phyloP scores from a whole-genome alignment of 73 alveolate species.

The Tetrahymena thermophila region DNA sequence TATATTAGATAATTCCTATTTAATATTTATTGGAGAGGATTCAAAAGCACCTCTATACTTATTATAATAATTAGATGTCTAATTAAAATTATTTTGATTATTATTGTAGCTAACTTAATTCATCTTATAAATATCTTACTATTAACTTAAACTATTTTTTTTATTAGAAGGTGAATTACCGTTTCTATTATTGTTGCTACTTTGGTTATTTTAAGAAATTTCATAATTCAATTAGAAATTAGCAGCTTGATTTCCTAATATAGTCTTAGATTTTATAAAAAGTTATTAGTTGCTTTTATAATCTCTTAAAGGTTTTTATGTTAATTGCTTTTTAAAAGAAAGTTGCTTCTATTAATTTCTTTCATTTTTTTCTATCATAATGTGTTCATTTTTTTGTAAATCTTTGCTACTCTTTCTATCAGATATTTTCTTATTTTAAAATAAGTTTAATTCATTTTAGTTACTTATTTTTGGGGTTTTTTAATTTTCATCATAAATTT shows the following conservation, averaged over 20 bases:
- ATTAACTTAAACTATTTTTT: background rate
- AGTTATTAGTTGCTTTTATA: no score
- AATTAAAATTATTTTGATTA: background rate
- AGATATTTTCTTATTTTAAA: background rate
- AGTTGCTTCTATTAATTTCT: no score
- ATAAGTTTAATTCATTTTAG: no score
- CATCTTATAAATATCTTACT: background rate
- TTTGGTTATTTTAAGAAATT: background rate
- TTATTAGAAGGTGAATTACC: background rate
- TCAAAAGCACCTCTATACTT: background rate
- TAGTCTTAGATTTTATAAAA: background rate
- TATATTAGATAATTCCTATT: background rate
- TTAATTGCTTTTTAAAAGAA: no score
- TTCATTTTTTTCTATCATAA: background rate
- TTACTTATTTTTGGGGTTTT: background rate
- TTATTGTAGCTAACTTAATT: background rate
- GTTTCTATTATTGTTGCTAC: no score
- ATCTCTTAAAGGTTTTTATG: background rate
- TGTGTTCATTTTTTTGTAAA: background rate
- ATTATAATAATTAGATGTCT: background rate
- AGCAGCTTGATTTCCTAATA: background rate
- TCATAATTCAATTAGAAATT: background rate
- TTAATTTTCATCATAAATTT: background rate
- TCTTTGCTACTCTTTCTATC: background rate
- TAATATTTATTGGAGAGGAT: background rate